A percentile compares a stretch with the other conserved stretches of the same genome.
Evolutionary conservation across 768 basidiomycete genomes (phyloP).

Genomic region (Mycena metata): DNA sequence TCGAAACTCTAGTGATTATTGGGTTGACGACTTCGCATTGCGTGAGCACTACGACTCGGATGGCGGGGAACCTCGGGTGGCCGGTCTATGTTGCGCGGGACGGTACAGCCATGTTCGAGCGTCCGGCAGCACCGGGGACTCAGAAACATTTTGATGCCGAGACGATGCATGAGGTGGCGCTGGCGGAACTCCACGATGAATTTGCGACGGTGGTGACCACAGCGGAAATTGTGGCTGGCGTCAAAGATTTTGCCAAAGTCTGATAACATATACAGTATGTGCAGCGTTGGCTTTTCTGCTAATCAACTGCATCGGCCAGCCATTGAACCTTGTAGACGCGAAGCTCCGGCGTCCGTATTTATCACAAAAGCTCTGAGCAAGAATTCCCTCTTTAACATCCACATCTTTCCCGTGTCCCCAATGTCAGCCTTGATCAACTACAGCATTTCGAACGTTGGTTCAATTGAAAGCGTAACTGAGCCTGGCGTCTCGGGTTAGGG

Average conservation of each 20-base stretch:
- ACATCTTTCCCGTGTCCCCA: too few relatives aligned
- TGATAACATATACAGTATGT: not conserved
- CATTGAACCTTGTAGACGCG: too few relatives aligned
- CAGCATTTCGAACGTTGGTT: too few relatives aligned
- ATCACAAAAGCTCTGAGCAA: too few relatives aligned
- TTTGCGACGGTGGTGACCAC: constrained; percentile 42
- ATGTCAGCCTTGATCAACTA: too few relatives aligned
- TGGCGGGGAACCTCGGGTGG: constrained; percentile 44
- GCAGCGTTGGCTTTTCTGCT: too few relatives aligned
- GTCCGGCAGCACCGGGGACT: constrained; percentile 34
- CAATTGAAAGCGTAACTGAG: too few relatives aligned
- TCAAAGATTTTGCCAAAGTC: not conserved
- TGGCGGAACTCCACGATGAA: constrained; percentile 42
- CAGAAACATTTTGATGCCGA: constrained; percentile 38
- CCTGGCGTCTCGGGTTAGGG: constrained; percentile 5
- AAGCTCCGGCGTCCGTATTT: too few relatives aligned
- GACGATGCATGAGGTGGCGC: constrained; percentile 42
- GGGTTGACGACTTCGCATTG: constrained; percentile 43
- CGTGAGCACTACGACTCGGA: constrained; percentile 43
- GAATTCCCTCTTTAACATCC: too few relatives aligned
- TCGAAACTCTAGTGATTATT: constrained; percentile 41
- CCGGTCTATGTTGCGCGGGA: constrained; percentile 40
- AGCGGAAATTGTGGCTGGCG: constrained; percentile 27
- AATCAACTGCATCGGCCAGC: too few relatives aligned
- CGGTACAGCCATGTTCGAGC: constrained; percentile 42